Evolutionary conservation across 805 yeast genomes (phyloP).

Genomic region (Blastobotrys parvus): DNA sequence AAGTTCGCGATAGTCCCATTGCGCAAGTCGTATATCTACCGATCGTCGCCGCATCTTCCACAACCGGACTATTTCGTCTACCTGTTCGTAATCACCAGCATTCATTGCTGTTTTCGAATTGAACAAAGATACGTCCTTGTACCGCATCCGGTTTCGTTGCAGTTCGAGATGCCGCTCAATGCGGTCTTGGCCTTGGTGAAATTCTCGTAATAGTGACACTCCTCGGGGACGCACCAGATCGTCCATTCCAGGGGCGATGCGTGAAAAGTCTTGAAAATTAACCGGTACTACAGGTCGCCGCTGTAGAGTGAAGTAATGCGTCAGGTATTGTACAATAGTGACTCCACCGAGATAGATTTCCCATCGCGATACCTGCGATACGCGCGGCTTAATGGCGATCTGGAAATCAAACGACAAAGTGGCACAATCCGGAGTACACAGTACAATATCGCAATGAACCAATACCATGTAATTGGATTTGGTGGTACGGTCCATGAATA

Average conservation of each 20-base stretch:
- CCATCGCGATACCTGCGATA: conserved; percentile 4
- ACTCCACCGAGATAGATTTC: conserved; percentile 5
- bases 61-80: background rate
- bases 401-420: conserved; percentile 5
- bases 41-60: conserved; percentile 3
- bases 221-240: conserved; percentile 8
- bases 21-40: conserved; percentile 4
- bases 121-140: background rate
- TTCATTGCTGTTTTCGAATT: background rate
- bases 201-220: conserved; percentile 10
- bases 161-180: background rate
- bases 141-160: background rate
- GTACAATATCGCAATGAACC: background rate
- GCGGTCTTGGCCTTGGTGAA: conserved; percentile 2
- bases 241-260: background rate
- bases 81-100: background rate
- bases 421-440: background rate
- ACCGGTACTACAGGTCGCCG: conserved; percentile 4
- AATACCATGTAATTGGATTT: conserved; percentile 1
- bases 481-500: conserved; percentile 6
- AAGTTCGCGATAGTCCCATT: conserved; percentile 11
- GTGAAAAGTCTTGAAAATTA: conserved; percentile 4
- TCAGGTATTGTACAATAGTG: background rate
- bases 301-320: background rate
- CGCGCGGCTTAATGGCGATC: conserved; percentile 1